Percentiles rank a stretch among this genome's conserved stretches.
These are phyloP conservation scores for Fusarium odoratissimum DNA, from an alignment of 2,329 filamentous ascomycete species.

Conservation along the genomic window DNA sequence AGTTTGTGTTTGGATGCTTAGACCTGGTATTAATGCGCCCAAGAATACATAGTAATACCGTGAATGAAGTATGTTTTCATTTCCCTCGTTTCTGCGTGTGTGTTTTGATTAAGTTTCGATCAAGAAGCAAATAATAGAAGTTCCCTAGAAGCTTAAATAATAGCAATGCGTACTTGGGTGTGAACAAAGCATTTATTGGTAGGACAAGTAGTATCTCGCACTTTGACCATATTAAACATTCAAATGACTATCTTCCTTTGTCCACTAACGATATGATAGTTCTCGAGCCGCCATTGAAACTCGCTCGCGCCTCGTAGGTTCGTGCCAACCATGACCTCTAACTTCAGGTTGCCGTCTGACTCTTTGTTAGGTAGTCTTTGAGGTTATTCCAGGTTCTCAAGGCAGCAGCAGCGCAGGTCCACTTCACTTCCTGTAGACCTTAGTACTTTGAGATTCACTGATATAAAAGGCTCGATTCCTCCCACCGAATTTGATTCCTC, in stretches of 20 bases:
- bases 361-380: conserved; percentile 7
- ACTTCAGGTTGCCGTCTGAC: conserved; percentile 11
- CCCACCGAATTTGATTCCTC: background rate
- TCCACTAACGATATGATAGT: background rate
- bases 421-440: conserved; percentile 16
- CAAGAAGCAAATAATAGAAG: background rate
- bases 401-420: conserved; percentile 30
- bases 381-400: conserved; percentile 19
- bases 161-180: background rate
- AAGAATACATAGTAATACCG: background rate
- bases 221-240: background rate
- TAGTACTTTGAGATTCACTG: background rate
- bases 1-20: background rate
- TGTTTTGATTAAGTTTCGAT: background rate
- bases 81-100: background rate
- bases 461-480: conserved; percentile 9
- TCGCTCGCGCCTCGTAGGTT: background rate
- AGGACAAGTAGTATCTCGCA: background rate
- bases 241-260: background rate
- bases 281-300: background rate
- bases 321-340: background rate
- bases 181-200: background rate
- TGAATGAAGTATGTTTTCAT: background rate
- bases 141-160: background rate
- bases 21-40: background rate